Evolutionary conservation across 116 monocot species (phyloP).

Genomic region (Iris pallida): DNA sequence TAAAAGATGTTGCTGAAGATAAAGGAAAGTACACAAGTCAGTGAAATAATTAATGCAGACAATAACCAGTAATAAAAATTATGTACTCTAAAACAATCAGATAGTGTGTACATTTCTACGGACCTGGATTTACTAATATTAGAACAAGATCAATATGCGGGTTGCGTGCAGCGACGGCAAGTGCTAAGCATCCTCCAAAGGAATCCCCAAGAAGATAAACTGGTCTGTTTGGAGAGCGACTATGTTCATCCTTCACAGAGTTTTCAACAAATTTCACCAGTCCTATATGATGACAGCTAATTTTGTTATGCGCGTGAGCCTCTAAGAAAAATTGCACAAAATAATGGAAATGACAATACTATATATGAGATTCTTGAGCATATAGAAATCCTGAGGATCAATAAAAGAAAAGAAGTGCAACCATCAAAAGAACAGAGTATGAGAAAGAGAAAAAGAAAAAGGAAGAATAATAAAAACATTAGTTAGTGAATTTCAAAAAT

Average conservation of each 20-base stretch:
- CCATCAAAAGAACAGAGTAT: no score
- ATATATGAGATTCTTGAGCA: no score
- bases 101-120: conserved; percentile 6
- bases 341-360: no score
- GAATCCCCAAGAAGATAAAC: conserved; percentile 90
- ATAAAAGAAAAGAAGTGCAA: no score
- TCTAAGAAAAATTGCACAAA: no score
- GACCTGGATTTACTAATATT: conserved; percentile 79
- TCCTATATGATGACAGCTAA: conserved; percentile 22
- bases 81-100: neutral
- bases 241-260: conserved; percentile 49
- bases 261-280: conserved; percentile 52
- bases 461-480: no score
- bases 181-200: conserved; percentile 81
- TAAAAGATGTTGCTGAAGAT: conserved; percentile 71
- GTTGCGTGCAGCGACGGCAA: conserved; percentile 80
- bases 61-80: neutral
- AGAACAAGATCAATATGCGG: conserved; percentile 63
- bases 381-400: no score
- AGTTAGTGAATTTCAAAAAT: no score
- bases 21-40: no score
- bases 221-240: conserved; percentile 43
- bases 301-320: no score
- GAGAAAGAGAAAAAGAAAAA: no score
- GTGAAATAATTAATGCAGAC: no score